Base-by-base conservation (phyloP, 805 yeast species). In the Metschnikowia colocasiae region DNA sequence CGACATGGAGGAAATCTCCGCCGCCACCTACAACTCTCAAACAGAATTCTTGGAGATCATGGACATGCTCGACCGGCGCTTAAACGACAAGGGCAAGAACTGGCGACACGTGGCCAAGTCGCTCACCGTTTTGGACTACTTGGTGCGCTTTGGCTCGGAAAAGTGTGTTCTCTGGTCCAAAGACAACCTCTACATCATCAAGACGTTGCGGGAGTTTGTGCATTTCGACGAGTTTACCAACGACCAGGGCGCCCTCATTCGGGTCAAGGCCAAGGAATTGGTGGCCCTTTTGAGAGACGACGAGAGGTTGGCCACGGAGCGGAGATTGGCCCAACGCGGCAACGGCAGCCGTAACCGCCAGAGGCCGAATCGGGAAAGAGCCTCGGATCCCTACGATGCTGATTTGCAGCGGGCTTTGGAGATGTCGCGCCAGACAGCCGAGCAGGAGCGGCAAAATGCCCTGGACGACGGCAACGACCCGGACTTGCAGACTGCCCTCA, bases 41-140 rank as follows among this genome's bases (percentile, higher is more conserved):
- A 81, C 84, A 6, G 95, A 88, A 58, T 82, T 90, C 58, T 75
- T 89, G 59, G 95, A 90, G 61, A 81, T 90, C 40, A 87, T 92
- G 95, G 97, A 92, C 61, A 89, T 92, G 84, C 68, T 92, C 38
- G 97, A 92, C 68, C 81, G 89, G 55, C 79, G 99, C 53, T 71
- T 92, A 54, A 92, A 92, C 61, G 98, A 92, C 63, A 91, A 91
- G 72, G 98, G 98, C 51, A 91, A 90, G 65, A 87, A 92, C 69
- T 92, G 97, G 97, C 79, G 96, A 55, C 99, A 92, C 64, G 91
- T 92, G 42, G 91, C 95, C 53, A 94, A 92, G 66, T 83, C 96
- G 1, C 74, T 92, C 52, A 85, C 95, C 1, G 83, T 92, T n/a
- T 75, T 92, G 56, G 97, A 91, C 59, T 92, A 83, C 67, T 73